Percentiles rank a stretch among this genome's conserved stretches.
phyloP scores from a whole-genome alignment of 371 early-diverging fungal genomes.

The Mortierella sp. region DNA sequence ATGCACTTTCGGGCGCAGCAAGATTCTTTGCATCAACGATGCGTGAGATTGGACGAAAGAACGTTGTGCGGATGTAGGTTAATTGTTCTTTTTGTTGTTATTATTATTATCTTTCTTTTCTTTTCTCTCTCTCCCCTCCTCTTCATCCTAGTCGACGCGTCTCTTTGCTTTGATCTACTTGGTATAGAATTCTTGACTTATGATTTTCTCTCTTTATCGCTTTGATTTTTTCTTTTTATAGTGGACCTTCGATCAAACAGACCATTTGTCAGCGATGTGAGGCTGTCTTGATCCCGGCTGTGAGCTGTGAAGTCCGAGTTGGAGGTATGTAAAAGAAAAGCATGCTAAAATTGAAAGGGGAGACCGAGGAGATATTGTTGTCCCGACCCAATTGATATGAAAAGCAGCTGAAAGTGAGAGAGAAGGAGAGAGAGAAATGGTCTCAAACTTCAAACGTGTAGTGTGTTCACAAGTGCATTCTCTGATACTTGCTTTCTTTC shows the following conservation, averaged over 20 bases:
- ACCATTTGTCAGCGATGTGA: conserved; percentile 41
- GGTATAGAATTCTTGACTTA: not conserved
- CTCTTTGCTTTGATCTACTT: not conserved
- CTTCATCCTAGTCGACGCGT: not conserved
- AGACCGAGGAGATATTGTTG: not conserved
- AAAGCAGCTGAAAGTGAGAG: not conserved
- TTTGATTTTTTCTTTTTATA: too few relatives aligned
- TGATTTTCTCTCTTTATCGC: not conserved
- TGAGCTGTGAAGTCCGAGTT: conserved; percentile 39
- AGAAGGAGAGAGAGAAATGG: not conserved
- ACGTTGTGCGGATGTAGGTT: conserved; percentile 44
- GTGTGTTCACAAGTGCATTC: not conserved
- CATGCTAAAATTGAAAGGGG: not conserved
- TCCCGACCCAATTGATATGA: not conserved
- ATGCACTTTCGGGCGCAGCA: conserved; percentile 27
- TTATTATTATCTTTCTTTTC: not conserved
- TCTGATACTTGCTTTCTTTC: not conserved
- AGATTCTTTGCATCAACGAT: conserved; percentile 44
- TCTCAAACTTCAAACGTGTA: not conserved
- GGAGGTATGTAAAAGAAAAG: conserved; percentile 15
- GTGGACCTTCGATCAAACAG: conserved; percentile 38
- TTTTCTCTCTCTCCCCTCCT: not conserved
- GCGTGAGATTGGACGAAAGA: conserved; percentile 48
- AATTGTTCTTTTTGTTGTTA: not conserved
- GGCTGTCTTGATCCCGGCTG: conserved; percentile 34